These are phyloP conservation scores for Cymbopogon citratus DNA, from an alignment of 176 grass and related monocot genomes.

Conservation along the genomic window DNA sequence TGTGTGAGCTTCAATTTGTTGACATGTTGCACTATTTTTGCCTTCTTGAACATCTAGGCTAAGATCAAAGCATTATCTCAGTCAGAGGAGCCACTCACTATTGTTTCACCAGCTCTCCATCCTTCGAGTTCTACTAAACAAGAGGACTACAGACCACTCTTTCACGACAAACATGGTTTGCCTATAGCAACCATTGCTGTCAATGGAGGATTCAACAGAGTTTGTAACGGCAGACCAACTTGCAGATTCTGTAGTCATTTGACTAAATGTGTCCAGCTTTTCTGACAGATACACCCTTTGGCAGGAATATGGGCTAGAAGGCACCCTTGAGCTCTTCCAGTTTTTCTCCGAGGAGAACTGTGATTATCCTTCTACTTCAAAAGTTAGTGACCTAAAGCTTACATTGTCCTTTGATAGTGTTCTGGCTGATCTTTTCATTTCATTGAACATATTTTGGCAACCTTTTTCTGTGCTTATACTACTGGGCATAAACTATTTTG, in stretches of 20 bases:
- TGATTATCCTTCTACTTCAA: conserved; percentile 28
- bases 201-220: conserved; percentile 73
- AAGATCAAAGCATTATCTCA: conserved; percentile 52
- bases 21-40: not conserved
- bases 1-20: not conserved
- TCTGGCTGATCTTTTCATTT: not conserved
- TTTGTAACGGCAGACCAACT: conserved; percentile 11
- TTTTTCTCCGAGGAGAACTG: conserved; percentile 71
- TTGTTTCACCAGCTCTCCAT: conserved; percentile 58
- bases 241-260: not conserved
- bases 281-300: conserved; percentile 23
- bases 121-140: conserved; percentile 31
- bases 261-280: not conserved
- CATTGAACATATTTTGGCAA: not conserved
- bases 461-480: not conserved
- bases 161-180: conserved; percentile 33
- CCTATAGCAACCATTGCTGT: conserved; percentile 50
- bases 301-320: conserved; percentile 70
- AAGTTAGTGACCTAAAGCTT: conserved; percentile 38
- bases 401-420: not conserved
- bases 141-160: conserved; percentile 60
- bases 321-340: conserved; percentile 65
- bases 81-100: conserved; percentile 36
- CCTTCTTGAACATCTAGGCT: conserved; percentile 37
- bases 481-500: not conserved